phyloP scores from a whole-genome alignment of 176 grass and related monocot genomes.

The Carex scoparia region DNA sequence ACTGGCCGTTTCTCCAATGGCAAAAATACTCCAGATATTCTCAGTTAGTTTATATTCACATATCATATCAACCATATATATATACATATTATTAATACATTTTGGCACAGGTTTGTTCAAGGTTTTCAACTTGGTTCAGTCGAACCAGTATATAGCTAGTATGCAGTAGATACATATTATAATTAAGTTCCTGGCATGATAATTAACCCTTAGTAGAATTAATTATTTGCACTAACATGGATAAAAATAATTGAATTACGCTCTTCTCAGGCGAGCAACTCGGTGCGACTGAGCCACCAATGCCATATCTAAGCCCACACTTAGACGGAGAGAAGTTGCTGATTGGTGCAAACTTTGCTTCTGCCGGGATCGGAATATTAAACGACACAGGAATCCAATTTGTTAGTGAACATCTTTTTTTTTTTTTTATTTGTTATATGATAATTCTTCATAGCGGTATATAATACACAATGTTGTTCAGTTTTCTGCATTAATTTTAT shows the following conservation, averaged over 20 bases:
- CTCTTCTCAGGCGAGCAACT: slow-evolving; percentile 55
- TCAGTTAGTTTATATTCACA: slow-evolving; percentile 46
- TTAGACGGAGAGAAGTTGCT: slow-evolving; percentile 74
- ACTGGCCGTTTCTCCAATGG: slow-evolving; percentile 79
- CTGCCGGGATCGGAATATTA: slow-evolving; percentile 85
- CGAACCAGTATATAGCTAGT: too few relatives aligned
- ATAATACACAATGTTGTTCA: background rate
- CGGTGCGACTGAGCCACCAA: slow-evolving; percentile 39
- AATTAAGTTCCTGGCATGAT: background rate
- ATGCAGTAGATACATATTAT: background rate
- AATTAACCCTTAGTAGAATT: background rate
- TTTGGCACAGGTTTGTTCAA: too few relatives aligned
- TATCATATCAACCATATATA: background rate
- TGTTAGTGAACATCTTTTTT: slow-evolving; percentile 27
- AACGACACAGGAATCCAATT: slow-evolving; percentile 95
- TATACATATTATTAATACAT: too few relatives aligned
- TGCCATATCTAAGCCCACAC: slow-evolving; percentile 79
- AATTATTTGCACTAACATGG: background rate
- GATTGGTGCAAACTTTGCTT: slow-evolving; percentile 90
- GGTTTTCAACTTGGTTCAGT: too few relatives aligned
- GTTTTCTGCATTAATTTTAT: background rate
- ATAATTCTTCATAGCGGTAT: too few relatives aligned
- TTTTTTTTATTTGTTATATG: background rate
- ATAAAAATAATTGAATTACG: background rate
- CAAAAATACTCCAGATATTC: slow-evolving; percentile 73